These are phyloP conservation scores for Parmelia sp. DNA, from an alignment of 495 filamentous ascomycete genomes.

Conservation along the genomic window DNA sequence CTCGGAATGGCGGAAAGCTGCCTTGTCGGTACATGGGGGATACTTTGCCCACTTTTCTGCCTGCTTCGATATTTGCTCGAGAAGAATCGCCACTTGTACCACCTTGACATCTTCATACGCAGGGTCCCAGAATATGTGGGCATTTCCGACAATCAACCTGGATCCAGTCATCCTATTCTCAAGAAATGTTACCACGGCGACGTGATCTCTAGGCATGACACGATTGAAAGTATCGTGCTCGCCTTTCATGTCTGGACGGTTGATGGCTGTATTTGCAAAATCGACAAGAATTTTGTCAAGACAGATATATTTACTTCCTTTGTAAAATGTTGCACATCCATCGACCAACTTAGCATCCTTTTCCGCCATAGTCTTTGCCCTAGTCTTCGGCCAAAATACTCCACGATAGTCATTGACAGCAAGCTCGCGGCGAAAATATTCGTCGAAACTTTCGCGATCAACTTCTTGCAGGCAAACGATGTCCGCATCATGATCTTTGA, in stretches of 20 bases:
- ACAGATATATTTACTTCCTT: constrained; percentile 80
- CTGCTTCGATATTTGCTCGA: constrained; percentile 79
- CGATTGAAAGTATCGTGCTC: constrained; percentile 96
- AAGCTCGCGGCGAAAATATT: constrained; percentile 76
- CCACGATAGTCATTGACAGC: constrained; percentile 85
- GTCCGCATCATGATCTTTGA: constrained; percentile 74
- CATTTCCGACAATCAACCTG: constrained; percentile 84
- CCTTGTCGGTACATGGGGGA: constrained; percentile 73
- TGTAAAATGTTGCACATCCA: constrained; percentile 96
- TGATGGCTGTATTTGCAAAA: constrained; percentile 85
- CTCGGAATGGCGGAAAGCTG: constrained; percentile 57
- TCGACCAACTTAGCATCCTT: constrained; percentile 81
- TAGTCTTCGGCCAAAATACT: constrained; percentile 77
- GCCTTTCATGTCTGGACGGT: constrained; percentile 88
- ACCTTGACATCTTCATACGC: constrained; percentile 87
- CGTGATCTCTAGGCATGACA: constrained; percentile 95
- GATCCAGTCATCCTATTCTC: constrained; percentile 84
- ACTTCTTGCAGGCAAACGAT: constrained; percentile 91
- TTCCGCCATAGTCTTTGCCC: constrained; percentile 84
- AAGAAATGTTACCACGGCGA: constrained; percentile 81
- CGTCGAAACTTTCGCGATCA: constrained; percentile 80
- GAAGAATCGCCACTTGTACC: constrained; percentile 86
- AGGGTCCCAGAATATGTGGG: constrained; percentile 92
- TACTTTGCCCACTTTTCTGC: constrained; percentile 75
- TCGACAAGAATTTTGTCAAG: constrained; percentile 91